phyloP scores from a whole-genome alignment of 352 stramenopile species.

The Pythium phragmiticola region DNA sequence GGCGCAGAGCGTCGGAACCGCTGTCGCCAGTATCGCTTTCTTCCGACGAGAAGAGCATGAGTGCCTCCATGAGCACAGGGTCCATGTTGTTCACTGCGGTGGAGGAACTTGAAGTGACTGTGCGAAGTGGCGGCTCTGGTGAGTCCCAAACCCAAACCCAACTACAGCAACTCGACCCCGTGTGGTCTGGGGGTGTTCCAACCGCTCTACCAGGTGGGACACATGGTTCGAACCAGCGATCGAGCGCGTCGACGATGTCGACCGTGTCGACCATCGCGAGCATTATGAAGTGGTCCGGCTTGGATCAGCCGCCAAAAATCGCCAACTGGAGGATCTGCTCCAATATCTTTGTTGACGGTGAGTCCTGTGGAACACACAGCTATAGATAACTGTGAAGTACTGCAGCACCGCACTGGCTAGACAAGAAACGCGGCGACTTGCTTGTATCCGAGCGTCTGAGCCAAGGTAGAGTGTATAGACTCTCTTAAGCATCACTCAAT shows the following conservation, averaged over 20 bases:
- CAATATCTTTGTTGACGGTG: neutral
- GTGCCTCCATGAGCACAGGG: slow-evolving; percentile 20
- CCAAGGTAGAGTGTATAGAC: too few relatives aligned
- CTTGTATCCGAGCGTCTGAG: too few relatives aligned
- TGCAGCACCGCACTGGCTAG: too few relatives aligned
- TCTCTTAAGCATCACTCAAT: too few relatives aligned
- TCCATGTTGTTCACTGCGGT: neutral
- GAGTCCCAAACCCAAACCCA: neutral
- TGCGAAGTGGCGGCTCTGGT: neutral
- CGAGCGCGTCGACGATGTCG: neutral
- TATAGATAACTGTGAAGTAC: too few relatives aligned
- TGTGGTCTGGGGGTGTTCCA: too few relatives aligned
- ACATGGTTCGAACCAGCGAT: neutral
- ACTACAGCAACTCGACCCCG: too few relatives aligned
- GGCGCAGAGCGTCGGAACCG: neutral
- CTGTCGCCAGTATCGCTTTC: slow-evolving; percentile 8
- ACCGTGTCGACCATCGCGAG: neutral
- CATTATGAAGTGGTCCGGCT: neutral
- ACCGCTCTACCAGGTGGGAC: too few relatives aligned
- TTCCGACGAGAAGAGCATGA: slow-evolving; percentile 24
- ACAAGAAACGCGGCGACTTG: too few relatives aligned
- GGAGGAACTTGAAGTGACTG: neutral
- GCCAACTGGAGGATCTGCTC: neutral
- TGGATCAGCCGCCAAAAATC: neutral
- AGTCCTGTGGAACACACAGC: too few relatives aligned